Conservation (phyloP, 768 basidiomycete genomes). For the Leucosporidium yakuticum region DNA sequence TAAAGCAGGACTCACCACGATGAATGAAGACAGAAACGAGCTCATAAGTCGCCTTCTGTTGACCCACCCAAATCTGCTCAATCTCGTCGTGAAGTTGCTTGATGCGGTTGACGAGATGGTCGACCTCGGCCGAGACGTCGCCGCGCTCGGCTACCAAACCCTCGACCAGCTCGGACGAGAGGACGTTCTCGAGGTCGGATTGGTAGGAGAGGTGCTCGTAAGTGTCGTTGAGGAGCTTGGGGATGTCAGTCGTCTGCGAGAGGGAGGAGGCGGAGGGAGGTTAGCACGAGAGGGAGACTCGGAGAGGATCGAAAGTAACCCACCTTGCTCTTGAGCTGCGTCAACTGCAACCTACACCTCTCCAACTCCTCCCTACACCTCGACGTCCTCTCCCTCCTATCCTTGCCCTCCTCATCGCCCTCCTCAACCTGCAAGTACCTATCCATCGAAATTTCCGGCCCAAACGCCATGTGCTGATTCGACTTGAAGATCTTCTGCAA, state of each 20-base stretch:
- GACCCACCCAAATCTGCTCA: conserved; percentile 68
- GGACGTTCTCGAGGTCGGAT: neutral
- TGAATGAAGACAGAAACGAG: conserved; percentile 90
- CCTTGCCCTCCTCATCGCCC: conserved; percentile 58
- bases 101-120: conserved; percentile 45
- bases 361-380: conserved; percentile 62
- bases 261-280: neutral
- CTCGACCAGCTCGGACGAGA: neutral
- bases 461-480: conserved; percentile 89
- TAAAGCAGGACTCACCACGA: conserved; percentile 59
- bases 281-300: no score
- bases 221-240: conserved; percentile 3
- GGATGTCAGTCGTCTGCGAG: neutral
- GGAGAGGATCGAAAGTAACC: neutral
- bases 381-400: conserved; percentile 66
- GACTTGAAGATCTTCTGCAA: conserved; percentile 89
- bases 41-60: conserved; percentile 63
- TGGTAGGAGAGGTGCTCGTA: conserved; percentile 7
- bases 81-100: conserved; percentile 54
- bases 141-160: conserved; percentile 43
- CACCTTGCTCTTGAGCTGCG: conserved; percentile 21
- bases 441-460: conserved; percentile 79
- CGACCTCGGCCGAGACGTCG: conserved; percentile 59
- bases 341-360: conserved; percentile 56
- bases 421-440: conserved; percentile 58